Evolutionary conservation across 805 yeast species (phyloP), one percentile per base, ranked within the genome.

Genomic region (Pichia nakasei): DNA sequence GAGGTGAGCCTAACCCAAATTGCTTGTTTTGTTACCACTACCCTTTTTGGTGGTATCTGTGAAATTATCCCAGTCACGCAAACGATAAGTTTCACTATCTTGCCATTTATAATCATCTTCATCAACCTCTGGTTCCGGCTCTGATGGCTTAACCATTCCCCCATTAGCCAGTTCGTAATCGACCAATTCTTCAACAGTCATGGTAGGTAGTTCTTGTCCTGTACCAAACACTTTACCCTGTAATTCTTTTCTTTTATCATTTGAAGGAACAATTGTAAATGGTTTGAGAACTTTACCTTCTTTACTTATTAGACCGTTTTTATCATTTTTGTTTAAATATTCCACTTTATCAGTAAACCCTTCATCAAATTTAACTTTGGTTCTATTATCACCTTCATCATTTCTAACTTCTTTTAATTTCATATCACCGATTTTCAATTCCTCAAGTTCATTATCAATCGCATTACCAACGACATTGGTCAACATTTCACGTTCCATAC

Each of bases 31-130:
- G 58, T 91, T 91, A 11, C 98, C 98, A 45, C 89, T 80, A 8
- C 98, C 98, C 55, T 76, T 79, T 0, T 88, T 83, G 58, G 87
- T 79, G 3, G 77, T 76, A 49, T 93, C 98, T 38, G 80, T 79
- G 70, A 91, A 93, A 48, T 85, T 94, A 63, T 93, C 98, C 97
- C 97, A 93, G 35, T 76, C 73, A 45, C 98, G 72, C 44, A 82
- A 78, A 56, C 84, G 79, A 53, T 82, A 75, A 5, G 95, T 88
- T 50, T 79, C 82, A 27, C 55, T 55, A 52, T 83, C 86, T n/a
- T 67, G 72, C 50, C 64, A 69, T 20, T 82, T 76, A 48, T 83
- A 87, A 45, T 82, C 87, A 43, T 77, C 80, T 19, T 64, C 68
- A 35, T 72, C 74, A 5, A 68, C 70, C 52, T 68, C 58, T 42